These are phyloP conservation scores for Cordyceps fumosorosea DNA, from an alignment of 2,329 filamentous ascomycete species.

Conservation along the genomic window DNA sequence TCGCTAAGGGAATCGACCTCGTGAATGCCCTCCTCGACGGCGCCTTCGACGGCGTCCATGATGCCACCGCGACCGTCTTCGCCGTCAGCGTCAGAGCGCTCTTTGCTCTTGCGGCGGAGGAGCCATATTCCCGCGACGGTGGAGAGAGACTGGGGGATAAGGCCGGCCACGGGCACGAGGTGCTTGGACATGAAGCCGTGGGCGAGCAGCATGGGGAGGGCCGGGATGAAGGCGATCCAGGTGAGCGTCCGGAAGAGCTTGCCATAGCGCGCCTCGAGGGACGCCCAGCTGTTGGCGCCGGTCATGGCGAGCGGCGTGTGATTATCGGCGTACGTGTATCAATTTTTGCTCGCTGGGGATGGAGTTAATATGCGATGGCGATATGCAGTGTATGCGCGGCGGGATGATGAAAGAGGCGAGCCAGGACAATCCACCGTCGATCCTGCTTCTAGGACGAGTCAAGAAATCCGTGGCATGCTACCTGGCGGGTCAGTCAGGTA, in stretches of 20 bases:
- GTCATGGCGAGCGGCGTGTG: not conserved
- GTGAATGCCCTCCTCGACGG: slow-evolving; percentile 10
- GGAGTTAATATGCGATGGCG: not conserved
- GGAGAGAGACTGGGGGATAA: slow-evolving; percentile 33
- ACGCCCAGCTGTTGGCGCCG: slow-evolving; percentile 6
- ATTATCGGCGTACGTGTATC: not conserved
- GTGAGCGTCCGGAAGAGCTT: slow-evolving; percentile 29
- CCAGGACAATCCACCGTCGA: not conserved
- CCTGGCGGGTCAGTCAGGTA: not conserved
- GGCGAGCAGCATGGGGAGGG: slow-evolving; percentile 32
- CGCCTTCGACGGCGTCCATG: slow-evolving; percentile 9
- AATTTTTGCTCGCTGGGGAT: not conserved
- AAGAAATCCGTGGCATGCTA: not conserved
- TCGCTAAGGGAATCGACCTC: slow-evolving; percentile 8
- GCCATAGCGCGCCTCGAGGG: slow-evolving; percentile 13
- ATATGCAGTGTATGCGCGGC: not conserved
- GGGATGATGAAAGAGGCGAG: not conserved
- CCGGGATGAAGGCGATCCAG: slow-evolving; percentile 31
- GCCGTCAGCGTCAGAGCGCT: not conserved
- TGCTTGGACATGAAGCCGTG: slow-evolving; percentile 62
- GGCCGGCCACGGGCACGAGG: slow-evolving; percentile 36
- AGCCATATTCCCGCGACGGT: slow-evolving; percentile 22
- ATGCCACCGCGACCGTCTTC: not conserved
- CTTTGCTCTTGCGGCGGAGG: slow-evolving; percentile 11
- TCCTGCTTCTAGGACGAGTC: not conserved